These are phyloP conservation scores for Pseudomonodictys pantanalensis DNA, from an alignment of 495 filamentous ascomycete genomes.

Conservation along the genomic window DNA sequence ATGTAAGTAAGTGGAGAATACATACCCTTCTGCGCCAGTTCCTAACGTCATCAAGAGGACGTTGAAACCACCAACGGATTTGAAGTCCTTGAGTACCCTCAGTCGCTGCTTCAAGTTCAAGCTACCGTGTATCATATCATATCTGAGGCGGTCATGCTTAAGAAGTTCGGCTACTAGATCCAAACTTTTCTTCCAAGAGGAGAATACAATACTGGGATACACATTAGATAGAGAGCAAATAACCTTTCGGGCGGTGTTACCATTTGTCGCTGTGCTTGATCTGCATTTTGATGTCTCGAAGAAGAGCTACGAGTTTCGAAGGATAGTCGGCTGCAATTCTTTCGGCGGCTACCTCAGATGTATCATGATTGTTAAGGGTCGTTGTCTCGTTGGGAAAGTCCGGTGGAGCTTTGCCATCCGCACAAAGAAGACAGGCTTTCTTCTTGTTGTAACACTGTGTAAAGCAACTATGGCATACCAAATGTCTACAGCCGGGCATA, in stretches of 20 bases:
- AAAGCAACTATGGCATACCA: conserved; percentile 5
- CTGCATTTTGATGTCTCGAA: background rate
- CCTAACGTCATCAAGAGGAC: background rate
- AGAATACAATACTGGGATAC: conserved; percentile 8
- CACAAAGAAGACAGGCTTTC: background rate
- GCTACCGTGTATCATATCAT: background rate
- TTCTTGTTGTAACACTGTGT: background rate
- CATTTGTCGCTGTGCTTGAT: background rate
- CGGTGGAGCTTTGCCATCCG: background rate
- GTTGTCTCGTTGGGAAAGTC: background rate
- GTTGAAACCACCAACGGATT: background rate
- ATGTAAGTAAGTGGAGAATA: background rate
- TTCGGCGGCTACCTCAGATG: background rate
- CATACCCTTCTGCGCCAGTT: background rate
- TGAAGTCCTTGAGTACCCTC: background rate
- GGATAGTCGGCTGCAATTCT: background rate
- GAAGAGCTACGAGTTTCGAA: background rate
- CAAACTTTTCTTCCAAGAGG: conserved; percentile 12
- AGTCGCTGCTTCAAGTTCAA: background rate
- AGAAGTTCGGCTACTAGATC: background rate
- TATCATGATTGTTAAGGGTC: background rate
- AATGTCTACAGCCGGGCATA: background rate
- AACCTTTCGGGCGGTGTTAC: background rate
- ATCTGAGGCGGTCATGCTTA: background rate
- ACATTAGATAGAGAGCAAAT: background rate